These are phyloP conservation scores for Plicaturopsis crispa DNA, from an alignment of 768 basidiomycete genomes.

Conservation along the genomic window DNA sequence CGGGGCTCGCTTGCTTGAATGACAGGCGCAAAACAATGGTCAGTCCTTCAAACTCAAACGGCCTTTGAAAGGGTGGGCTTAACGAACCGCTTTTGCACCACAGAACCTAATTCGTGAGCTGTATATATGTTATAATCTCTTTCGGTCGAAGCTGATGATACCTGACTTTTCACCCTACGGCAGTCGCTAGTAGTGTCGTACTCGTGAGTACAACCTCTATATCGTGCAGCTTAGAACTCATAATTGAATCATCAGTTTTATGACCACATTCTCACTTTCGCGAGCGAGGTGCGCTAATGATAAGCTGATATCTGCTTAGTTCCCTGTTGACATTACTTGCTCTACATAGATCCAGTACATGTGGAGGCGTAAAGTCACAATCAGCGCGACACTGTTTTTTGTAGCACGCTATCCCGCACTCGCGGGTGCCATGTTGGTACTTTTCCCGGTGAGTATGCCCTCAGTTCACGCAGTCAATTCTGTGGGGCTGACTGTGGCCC, in stretches of 20 bases:
- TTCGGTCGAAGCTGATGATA: too few relatives aligned
- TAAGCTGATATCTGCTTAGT: not conserved
- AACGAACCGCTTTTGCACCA: too few relatives aligned
- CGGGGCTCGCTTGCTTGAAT: too few relatives aligned
- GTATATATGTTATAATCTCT: too few relatives aligned
- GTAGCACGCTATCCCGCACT: conserved; percentile 11
- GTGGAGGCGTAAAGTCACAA: conserved; percentile 9
- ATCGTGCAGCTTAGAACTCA: conserved; percentile 5
- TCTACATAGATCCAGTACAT: conserved; percentile 8
- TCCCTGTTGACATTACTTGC: not conserved
- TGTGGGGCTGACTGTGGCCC: not conserved
- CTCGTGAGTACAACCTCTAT: conserved; percentile 1
- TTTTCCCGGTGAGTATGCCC: conserved; percentile 8
- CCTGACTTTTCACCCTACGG: too few relatives aligned
- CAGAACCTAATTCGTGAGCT: too few relatives aligned
- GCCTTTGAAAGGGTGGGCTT: too few relatives aligned
- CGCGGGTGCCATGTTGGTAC: conserved; percentile 7
- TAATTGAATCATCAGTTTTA: conserved; percentile 3
- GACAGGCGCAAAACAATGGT: too few relatives aligned
- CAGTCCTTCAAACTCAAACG: too few relatives aligned
- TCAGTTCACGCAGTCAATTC: not conserved
- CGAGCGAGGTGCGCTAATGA: conserved; percentile 1
- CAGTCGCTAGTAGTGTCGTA: too few relatives aligned
- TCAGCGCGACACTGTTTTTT: conserved; percentile 8
- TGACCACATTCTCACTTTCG: too few relatives aligned